A percentile compares a stretch with the other conserved stretches of the same genome.
Evolutionary conservation across 1,284 basidiomycete genomes (phyloP).

Genomic region (Thelephora terrestris): DNA sequence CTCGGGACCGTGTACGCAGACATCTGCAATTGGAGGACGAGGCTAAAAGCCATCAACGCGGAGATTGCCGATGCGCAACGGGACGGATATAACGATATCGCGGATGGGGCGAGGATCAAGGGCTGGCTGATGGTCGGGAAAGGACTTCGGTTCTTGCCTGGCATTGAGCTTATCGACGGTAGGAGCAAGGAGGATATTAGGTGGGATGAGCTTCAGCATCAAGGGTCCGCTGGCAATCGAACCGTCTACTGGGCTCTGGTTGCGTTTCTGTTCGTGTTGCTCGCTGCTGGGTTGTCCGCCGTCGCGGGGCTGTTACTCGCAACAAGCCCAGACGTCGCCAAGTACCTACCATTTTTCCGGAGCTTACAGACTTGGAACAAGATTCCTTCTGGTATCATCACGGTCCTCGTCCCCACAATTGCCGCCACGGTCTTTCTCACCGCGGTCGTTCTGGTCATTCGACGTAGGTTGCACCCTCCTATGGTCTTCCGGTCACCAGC

Average conservation of each 20-base stretch:
- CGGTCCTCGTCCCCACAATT: conserved; percentile 56
- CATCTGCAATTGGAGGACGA: conserved; percentile 58
- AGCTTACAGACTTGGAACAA: conserved; percentile 38
- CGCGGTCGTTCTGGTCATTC: conserved; percentile 41
- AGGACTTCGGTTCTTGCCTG: conserved; percentile 53
- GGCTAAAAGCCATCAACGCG: conserved; percentile 59
- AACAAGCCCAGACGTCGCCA: conserved; percentile 58
- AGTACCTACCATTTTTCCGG: conserved; percentile 57
- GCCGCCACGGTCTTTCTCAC: conserved; percentile 46
- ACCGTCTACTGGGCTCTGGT: conserved; percentile 49
- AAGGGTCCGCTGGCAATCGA: conserved; percentile 33
- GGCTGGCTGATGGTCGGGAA: conserved; percentile 72
- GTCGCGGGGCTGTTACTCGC: conserved; percentile 57
- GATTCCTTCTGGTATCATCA: conserved; percentile 53
- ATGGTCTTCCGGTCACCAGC: conserved; percentile 7
- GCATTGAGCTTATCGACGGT: conserved; percentile 61
- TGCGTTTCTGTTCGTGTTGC: conserved; percentile 34
- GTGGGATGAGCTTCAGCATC: conserved; percentile 65
- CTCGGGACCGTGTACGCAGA: conserved; percentile 55
- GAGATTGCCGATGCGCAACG: conserved; percentile 59
- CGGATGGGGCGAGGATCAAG: conserved; percentile 53
- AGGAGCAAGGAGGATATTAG: conserved; percentile 71
- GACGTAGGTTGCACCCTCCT: conserved; percentile 37
- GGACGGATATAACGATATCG: conserved; percentile 57
- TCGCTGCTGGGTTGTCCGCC: conserved; percentile 53